Conservation (phyloP, 2,329 filamentous ascomycete species). For the Fusarium clavum region DNA sequence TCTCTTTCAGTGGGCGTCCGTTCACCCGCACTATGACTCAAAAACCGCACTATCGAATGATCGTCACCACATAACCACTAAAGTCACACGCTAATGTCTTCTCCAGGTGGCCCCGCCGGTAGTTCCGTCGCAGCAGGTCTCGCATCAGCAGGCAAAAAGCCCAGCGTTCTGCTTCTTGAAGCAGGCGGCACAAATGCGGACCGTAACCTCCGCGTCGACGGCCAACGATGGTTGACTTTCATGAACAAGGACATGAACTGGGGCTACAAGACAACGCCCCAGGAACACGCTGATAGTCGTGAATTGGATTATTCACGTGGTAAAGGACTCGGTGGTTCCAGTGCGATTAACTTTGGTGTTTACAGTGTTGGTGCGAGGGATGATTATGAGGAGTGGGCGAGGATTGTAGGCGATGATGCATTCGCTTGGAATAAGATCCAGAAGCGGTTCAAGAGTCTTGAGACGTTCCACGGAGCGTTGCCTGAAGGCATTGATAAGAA, state of each 20-base stretch:
- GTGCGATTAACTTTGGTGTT: slow-evolving; percentile 66
- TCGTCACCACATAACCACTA: not conserved
- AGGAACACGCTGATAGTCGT: slow-evolving; percentile 57
- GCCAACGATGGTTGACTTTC: slow-evolving; percentile 67
- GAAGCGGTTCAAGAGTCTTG: slow-evolving; percentile 62
- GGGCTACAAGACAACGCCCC: slow-evolving; percentile 63
- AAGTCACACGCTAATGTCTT: not conserved
- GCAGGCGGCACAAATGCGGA: slow-evolving; percentile 65
- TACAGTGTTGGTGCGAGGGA: slow-evolving; percentile 66
- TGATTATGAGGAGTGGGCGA: slow-evolving; percentile 73
- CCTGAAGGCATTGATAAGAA: slow-evolving; percentile 54
- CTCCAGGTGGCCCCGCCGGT: slow-evolving; percentile 65
- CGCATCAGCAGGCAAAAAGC: slow-evolving; percentile 58
- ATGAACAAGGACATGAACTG: slow-evolving; percentile 62
- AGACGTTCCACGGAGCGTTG: slow-evolving; percentile 61
- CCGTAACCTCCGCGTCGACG: slow-evolving; percentile 59
- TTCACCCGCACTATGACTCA: not conserved
- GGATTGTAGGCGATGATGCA: slow-evolving; percentile 63
- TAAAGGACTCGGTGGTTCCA: slow-evolving; percentile 63
- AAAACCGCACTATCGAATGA: not conserved
- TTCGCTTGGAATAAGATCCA: slow-evolving; percentile 68
- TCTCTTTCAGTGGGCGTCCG: not conserved
- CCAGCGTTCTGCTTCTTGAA: slow-evolving; percentile 69
- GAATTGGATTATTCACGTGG: slow-evolving; percentile 63
- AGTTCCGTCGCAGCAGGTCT: slow-evolving; percentile 66